Evolutionary conservation across 805 yeast genomes (phyloP), one percentile per base, ranked within the genome.

Genomic region (Wickerhamomyces chambardii): DNA sequence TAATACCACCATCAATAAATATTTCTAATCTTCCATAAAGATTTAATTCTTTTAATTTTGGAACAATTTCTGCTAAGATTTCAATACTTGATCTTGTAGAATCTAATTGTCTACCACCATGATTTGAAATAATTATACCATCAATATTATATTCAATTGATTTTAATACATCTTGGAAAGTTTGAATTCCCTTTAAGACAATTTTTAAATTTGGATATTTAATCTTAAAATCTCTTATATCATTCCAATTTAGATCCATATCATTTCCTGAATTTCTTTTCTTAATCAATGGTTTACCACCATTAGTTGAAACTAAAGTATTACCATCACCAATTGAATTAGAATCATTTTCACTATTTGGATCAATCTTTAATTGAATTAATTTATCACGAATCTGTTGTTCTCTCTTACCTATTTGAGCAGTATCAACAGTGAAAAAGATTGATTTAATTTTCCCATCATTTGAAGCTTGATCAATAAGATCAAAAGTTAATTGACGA

Each of bases 21-120:
- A 83, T 68, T 45, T 79, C 84, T 34, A 81, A 61, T 39, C 71
- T 69, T 31, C 68, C 60, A 30, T 65, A 59, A 21, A 75, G 56
- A 3, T 64, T 58, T 15, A 52, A 52, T 33, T 56, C 52, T 29
- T 58, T 63, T 38, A 74, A 58, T 15, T 63, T 48, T 12, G 70
- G 69, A 47, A 58, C 65, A 18, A 75, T 62, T 40, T 78, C 80
- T 5, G 69, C 72, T 34, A 81, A 61, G 5, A 78, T 70, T 49
- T 78, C 79, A 19, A 81, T 59, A 2, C 84, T 73, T 0, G 86
- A 73, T 43, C 66, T 64, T 1, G 79, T 66, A 30, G 65, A 73
- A 43, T 81, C 87, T 36, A 81, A 56, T 42, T 78, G 84, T 36
- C 87, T 61, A 10, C 87, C 89, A 16, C 87, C 89, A 52, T 81